Conservation (phyloP, 2,329 filamentous ascomycete species). For the Fusarium newnesense region DNA sequence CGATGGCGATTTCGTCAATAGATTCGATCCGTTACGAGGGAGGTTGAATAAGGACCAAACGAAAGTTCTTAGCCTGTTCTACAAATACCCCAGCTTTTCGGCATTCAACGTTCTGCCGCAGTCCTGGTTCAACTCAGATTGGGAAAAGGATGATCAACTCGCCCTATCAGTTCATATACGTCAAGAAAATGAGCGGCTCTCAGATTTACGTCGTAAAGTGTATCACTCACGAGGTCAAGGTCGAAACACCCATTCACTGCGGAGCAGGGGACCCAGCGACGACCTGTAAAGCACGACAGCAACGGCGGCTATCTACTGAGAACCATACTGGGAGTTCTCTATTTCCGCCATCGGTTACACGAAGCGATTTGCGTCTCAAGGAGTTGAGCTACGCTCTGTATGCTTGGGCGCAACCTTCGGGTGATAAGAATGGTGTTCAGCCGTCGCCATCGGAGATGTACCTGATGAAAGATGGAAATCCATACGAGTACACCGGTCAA, state of each 20-base stretch:
- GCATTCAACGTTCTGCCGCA: neutral
- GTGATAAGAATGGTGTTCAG: neutral
- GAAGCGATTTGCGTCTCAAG: neutral
- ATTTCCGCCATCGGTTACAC: neutral
- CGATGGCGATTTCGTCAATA: neutral
- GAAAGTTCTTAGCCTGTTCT: accelerated
- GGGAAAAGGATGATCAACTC: neutral
- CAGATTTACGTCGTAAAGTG: neutral
- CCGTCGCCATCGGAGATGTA: neutral
- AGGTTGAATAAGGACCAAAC: neutral
- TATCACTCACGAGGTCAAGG: neutral
- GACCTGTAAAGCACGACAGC: neutral
- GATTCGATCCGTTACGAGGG: neutral
- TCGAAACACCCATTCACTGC: neutral
- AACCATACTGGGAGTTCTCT: neutral
- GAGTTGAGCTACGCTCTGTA: neutral
- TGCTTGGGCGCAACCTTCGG: neutral
- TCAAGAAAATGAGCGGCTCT: neutral
- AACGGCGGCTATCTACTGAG: neutral
- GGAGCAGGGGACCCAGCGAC: neutral
- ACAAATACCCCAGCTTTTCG: neutral
- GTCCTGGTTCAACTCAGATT: neutral
- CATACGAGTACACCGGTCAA: neutral
- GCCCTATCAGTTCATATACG: neutral
- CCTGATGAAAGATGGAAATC: neutral